These are phyloP conservation scores for Kluyveromyces sp. DNA, from an alignment of 1,139 yeast species.

Conservation along the genomic window DNA sequence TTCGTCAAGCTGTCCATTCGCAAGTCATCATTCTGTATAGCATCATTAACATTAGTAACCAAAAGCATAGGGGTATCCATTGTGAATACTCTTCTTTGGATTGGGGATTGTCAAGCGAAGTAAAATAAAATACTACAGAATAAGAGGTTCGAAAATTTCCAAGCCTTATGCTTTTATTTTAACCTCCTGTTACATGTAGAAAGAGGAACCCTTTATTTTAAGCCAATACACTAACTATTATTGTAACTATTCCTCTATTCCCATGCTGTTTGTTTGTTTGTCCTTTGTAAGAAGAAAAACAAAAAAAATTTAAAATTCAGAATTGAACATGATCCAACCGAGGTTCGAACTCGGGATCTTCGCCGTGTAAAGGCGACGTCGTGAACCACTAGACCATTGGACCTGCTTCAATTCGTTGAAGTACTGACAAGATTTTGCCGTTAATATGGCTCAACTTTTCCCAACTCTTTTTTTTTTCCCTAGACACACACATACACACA, in stretches of 20 bases:
- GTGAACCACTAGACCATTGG: slow-evolving; percentile 34
- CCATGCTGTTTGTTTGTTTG: not conserved
- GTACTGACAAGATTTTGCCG: not conserved
- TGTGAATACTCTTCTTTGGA: not conserved
- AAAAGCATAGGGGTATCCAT: slow-evolving; percentile 15
- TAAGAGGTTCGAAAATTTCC: no score
- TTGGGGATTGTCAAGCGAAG: no score
- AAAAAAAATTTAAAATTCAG: slow-evolving; percentile 5
- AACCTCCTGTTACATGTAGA: not conserved
- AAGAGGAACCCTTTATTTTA: not conserved
- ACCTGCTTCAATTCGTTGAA: slow-evolving; percentile 14
- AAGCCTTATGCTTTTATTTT: no score
- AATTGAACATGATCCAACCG: slow-evolving; percentile 29
- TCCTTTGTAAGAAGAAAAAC: not conserved
- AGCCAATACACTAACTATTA: no score
- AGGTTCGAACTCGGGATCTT: slow-evolving; percentile 35
- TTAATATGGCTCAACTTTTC: not conserved
- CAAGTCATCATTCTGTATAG: not conserved
- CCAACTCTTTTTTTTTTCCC: not conserved
- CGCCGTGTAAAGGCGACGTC: slow-evolving; percentile 36
- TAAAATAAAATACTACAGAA: not conserved
- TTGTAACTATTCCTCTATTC: no score
- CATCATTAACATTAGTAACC: slow-evolving; percentile 14
- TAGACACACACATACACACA: not conserved
- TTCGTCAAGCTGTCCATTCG: not conserved